Evolutionary conservation across 2,329 filamentous ascomycete genomes (phyloP).

Genomic region (Berkeleyomyces basicola): DNA sequence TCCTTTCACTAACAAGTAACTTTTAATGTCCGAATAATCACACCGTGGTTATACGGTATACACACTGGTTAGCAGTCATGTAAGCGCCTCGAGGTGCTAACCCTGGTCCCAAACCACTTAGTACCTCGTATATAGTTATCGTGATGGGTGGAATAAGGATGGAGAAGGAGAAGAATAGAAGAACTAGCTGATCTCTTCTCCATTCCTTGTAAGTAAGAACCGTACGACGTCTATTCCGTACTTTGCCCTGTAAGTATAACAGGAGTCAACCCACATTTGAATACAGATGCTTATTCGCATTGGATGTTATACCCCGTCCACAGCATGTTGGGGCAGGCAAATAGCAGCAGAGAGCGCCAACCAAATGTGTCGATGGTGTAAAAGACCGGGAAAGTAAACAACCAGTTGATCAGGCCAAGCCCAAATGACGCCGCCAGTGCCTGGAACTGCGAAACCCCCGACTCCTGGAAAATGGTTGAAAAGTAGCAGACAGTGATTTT

Average conservation of each 20-base stretch:
- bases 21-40: no score
- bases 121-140: no score
- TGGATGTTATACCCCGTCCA: conserved; percentile 33
- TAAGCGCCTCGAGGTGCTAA: conserved; percentile 21
- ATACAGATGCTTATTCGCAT: conserved; percentile 29
- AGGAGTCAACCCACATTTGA: conserved; percentile 24
- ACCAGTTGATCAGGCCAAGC: conserved; percentile 40
- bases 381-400: conserved; percentile 50
- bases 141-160: no score
- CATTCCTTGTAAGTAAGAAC: no score
- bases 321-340: conserved; percentile 50
- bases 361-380: conserved; percentile 53
- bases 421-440: conserved; percentile 28
- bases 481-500: conserved; percentile 35
- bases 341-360: conserved; percentile 42
- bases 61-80: no score
- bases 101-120: conserved; percentile 20
- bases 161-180: no score
- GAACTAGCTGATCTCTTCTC: no score
- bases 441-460: conserved; percentile 24
- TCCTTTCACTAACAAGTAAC: no score
- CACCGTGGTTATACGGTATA: no score
- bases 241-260: no score
- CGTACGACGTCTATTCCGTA: no score
- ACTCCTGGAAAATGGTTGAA: conserved; percentile 28